Percentiles rank a stretch among this genome's conserved stretches.
phyloP scores from a whole-genome alignment of 108 stramenopile species.

The Licmophora abbreviata region DNA sequence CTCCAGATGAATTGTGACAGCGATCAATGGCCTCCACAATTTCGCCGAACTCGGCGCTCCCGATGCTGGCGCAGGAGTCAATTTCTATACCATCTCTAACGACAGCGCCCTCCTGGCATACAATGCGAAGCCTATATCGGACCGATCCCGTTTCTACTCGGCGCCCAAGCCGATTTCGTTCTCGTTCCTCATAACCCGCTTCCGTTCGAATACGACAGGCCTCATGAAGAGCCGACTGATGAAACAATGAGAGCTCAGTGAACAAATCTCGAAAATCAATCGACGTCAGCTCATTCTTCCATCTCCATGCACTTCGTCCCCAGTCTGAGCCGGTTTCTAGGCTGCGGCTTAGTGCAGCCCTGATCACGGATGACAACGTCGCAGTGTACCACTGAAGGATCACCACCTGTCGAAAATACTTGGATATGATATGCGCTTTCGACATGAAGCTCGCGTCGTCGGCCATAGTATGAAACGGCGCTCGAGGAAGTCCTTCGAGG shows the following conservation, averaged over 20 bases:
- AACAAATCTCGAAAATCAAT: constrained; percentile 39
- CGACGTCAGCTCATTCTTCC: constrained; percentile 61
- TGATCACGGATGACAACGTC: constrained; percentile 45
- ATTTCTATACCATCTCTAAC: constrained; percentile 88
- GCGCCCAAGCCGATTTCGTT: constrained; percentile 14
- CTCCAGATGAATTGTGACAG: constrained; percentile 84
- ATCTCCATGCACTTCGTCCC: constrained; percentile 49
- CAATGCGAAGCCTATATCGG: constrained; percentile 70
- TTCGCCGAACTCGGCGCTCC: constrained; percentile 83
- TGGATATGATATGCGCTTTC: constrained; percentile 14
- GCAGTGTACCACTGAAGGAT: constrained; percentile 53
- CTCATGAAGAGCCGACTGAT: constrained; percentile 63
- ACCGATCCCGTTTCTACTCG: constrained; percentile 6
- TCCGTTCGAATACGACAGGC: constrained; percentile 63
- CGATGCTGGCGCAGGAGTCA: constrained; percentile 78
- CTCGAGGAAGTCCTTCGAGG: constrained; percentile 40
- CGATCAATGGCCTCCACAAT: constrained; percentile 73
- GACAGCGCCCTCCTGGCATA: constrained; percentile 85
- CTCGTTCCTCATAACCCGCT: constrained; percentile 43
- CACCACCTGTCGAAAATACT: constrained; percentile 41
- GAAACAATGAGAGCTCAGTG: constrained; percentile 30
- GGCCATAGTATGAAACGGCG: constrained; percentile 39
- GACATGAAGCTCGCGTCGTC: constrained; percentile 6
- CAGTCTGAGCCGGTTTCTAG: constrained; percentile 40
- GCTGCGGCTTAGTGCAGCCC: constrained; percentile 42